phyloP scores from a whole-genome alignment of 495 filamentous ascomycete species.

The Penicillium lagena region DNA sequence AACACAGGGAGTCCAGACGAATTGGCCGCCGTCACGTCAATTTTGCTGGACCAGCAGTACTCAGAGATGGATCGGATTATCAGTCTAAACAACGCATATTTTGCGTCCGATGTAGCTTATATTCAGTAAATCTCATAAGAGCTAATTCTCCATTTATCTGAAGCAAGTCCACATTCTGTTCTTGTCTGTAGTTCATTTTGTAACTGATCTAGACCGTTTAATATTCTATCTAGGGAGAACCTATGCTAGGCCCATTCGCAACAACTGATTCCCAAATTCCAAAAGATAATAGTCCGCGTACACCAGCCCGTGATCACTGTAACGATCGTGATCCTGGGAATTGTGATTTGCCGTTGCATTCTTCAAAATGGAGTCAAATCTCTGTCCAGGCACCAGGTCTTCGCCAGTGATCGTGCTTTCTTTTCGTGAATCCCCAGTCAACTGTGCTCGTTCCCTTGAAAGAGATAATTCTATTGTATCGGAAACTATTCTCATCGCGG shows the following conservation, averaged over 20 bases:
- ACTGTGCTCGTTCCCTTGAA: neutral
- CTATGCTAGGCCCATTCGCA: conserved; percentile 9
- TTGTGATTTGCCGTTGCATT: conserved; percentile 36
- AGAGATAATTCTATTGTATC: conserved; percentile 18
- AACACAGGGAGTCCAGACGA: conserved; percentile 10
- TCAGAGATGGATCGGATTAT: conserved; percentile 32
- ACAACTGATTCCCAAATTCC: conserved; percentile 29
- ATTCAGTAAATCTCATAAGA: too few species aligned
- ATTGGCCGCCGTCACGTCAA: conserved; percentile 22
- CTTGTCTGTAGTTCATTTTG: too few species aligned
- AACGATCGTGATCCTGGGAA: conserved; percentile 10
- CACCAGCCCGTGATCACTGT: conserved; percentile 31
- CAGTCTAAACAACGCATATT: conserved; percentile 14
- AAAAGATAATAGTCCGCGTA: conserved; percentile 42
- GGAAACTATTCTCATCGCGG: conserved; percentile 12
- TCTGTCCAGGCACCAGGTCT: neutral
- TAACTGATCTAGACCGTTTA: too few species aligned
- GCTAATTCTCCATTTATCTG: too few species aligned
- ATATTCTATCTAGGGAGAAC: neutral
- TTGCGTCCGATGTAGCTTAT: too few species aligned
- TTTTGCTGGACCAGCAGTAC: conserved; percentile 30
- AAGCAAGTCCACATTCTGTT: too few species aligned
- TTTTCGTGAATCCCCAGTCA: neutral
- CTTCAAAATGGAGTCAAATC: conserved; percentile 16
- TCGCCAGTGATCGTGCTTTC: conserved; percentile 3